Evolutionary conservation across 352 stramenopile genomes (phyloP).

Genomic region (Globisporangium mamillatum): DNA sequence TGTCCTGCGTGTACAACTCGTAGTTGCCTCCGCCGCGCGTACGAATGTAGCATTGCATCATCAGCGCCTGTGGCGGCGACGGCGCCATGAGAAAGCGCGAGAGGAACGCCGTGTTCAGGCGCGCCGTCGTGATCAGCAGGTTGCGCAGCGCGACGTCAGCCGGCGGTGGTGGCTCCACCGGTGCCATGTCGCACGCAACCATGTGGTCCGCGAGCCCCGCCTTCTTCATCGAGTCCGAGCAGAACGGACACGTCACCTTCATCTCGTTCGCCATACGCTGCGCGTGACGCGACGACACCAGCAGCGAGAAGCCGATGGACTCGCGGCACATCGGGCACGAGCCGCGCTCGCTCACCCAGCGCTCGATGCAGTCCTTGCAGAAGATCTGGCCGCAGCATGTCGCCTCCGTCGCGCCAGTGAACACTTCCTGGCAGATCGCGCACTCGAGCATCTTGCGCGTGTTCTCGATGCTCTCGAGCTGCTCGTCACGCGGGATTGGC

Average conservation of each 20-base stretch:
- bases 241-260: slow-evolving; percentile 70
- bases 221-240: slow-evolving; percentile 72
- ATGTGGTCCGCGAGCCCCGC: slow-evolving; percentile 61
- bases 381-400: slow-evolving; percentile 86
- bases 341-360: slow-evolving; percentile 76
- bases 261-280: slow-evolving; percentile 87
- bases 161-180: slow-evolving; percentile 68
- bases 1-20: slow-evolving; percentile 84
- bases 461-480: slow-evolving; percentile 77
- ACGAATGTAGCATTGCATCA: slow-evolving; percentile 89
- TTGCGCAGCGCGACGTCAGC: slow-evolving; percentile 67
- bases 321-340: slow-evolving; percentile 84
- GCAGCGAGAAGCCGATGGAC: slow-evolving; percentile 61
- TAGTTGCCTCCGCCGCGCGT: slow-evolving; percentile 79
- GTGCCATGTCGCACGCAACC: slow-evolving; percentile 57
- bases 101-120: slow-evolving; percentile 52
- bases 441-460: slow-evolving; percentile 86
- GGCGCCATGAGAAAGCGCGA: slow-evolving; percentile 57
- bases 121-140: slow-evolving; percentile 52
- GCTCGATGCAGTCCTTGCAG: slow-evolving; percentile 81
- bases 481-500: slow-evolving; percentile 68
- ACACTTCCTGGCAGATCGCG: slow-evolving; percentile 83
- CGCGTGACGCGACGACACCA: slow-evolving; percentile 61
- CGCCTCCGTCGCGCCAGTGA: slow-evolving; percentile 66
- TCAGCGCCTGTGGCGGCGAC: slow-evolving; percentile 54